phyloP scores from a whole-genome alignment of 345 rosid genomes.

The Cardamine resedifolia region DNA sequence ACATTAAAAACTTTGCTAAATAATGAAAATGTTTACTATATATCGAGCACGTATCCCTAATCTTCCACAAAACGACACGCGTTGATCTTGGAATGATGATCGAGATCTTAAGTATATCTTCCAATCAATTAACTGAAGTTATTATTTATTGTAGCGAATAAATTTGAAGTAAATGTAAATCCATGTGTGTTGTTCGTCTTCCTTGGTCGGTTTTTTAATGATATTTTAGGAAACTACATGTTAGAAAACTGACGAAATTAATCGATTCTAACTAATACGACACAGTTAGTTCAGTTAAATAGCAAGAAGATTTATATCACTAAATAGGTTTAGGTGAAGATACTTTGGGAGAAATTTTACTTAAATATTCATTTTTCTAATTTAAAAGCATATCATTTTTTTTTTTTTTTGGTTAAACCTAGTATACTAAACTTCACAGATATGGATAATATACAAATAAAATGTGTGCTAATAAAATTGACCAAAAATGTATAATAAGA shows the following conservation, averaged over 20 bases:
- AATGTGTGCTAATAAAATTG: too few species aligned
- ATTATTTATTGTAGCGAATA: not conserved
- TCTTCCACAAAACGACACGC: constrained; percentile 13
- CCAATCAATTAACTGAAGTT: constrained; percentile 8
- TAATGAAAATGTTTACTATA: not conserved
- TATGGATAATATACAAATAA: too few species aligned
- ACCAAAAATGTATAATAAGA: too few species aligned
- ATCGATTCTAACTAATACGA: not conserved
- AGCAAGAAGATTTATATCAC: too few species aligned
- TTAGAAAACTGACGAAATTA: not conserved
- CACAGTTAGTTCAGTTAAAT: not conserved
- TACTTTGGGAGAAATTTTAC: too few species aligned
- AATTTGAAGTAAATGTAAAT: not conserved
- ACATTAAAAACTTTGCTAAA: not conserved
- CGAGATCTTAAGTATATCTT: constrained; percentile 7
- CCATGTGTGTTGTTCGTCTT: not conserved
- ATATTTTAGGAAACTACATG: not conserved
- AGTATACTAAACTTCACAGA: too few species aligned
- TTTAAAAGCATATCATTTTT: too few species aligned
- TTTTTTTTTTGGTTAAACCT: too few species aligned
- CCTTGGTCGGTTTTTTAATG: not conserved
- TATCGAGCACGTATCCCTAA: constrained; percentile 11
- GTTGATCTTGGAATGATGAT: constrained; percentile 25
- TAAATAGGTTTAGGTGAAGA: too few species aligned
- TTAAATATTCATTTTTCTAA: too few species aligned